Base-by-base conservation (phyloP, 768 basidiomycete genomes). In the Boletus tomentosulus region DNA sequence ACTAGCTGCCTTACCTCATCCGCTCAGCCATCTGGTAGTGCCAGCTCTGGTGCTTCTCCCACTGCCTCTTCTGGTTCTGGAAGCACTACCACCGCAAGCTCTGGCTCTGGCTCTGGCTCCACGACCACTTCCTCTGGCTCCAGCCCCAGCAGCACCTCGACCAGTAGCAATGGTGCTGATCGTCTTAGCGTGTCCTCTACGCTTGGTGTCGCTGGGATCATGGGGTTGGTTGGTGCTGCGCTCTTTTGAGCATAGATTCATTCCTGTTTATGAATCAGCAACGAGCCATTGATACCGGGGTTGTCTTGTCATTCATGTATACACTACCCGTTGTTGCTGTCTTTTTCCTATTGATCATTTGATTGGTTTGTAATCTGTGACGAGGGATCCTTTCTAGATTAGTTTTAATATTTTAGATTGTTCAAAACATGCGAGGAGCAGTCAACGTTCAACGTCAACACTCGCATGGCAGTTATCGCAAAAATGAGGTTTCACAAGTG, bases 211-310 rank as follows among this genome's bases (percentile, higher is more conserved):
- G 79, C 78, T 45, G 76, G 75, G 37, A 31, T 82, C 35, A 67
- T 84, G 63, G 80, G 81, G 22, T 59, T 83, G 42, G 65, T 81
- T 51, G 82, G 82, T 39, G 74, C 77, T 49, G 73, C 72, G 46
- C 68, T 83, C 22, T 71, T 82, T 51, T 81, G 68, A 73, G 53
- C 53, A 31, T 42, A 2, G 47, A 16, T 46, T 7, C 38, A 33
- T 10, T 48, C 4, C 8, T 46, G 57, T 41, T 44, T 33, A 63
- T 44, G 57, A 59, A 48, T 12, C 38, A 50, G 41, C 4, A 42
- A 42, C 41, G 46, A 58, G 13, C 44, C 38, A 57, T 50, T 33
- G 37, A 45, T 46, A 55, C n/a, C 1, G 27, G 35, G 33, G 39
- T 55, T 53, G 47, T 64, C 58, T 58, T 55, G 35, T 58, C 55